Evolutionary conservation across 441 rosid species (phyloP).

Genomic region (Macaranga tanarius): DNA sequence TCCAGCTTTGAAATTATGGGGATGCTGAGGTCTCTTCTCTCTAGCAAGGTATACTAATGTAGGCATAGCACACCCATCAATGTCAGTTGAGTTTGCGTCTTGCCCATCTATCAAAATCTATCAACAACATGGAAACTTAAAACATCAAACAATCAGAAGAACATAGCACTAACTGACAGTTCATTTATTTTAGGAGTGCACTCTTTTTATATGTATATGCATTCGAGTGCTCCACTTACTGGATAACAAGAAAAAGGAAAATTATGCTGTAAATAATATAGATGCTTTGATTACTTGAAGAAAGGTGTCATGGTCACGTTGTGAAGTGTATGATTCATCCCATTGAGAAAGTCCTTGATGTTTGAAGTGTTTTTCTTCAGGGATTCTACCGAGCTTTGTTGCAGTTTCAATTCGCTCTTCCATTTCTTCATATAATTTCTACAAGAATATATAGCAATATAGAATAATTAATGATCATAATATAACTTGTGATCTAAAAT

Average conservation of each 20-base stretch:
- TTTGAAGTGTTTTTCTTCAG: slow-evolving; percentile 37
- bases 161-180: too few species aligned
- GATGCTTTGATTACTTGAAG: slow-evolving; percentile 43
- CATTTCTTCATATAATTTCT: slow-evolving; percentile 63
- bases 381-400: slow-evolving; percentile 31
- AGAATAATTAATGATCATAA: too few species aligned
- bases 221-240: too few species aligned
- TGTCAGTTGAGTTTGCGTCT: slow-evolving; percentile 26
- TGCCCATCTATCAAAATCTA: slow-evolving; percentile 61
- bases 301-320: slow-evolving; percentile 55
- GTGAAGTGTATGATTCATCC: slow-evolving; percentile 40
- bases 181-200: too few species aligned
- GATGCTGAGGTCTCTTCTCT: slow-evolving; percentile 63
- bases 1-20: slow-evolving; percentile 81
- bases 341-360: slow-evolving; percentile 56
- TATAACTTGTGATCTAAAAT: too few species aligned
- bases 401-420: slow-evolving; percentile 44
- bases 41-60: slow-evolving; percentile 69
- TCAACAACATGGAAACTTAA: background rate
- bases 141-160: background rate
- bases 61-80: slow-evolving; percentile 43
- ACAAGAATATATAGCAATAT: background rate
- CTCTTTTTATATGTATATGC: too few species aligned
- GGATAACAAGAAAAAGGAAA: too few species aligned
- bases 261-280: too few species aligned